Evolutionary conservation across 768 basidiomycete species (phyloP).

Genomic region (Vishniacozyma victoriae): DNA sequence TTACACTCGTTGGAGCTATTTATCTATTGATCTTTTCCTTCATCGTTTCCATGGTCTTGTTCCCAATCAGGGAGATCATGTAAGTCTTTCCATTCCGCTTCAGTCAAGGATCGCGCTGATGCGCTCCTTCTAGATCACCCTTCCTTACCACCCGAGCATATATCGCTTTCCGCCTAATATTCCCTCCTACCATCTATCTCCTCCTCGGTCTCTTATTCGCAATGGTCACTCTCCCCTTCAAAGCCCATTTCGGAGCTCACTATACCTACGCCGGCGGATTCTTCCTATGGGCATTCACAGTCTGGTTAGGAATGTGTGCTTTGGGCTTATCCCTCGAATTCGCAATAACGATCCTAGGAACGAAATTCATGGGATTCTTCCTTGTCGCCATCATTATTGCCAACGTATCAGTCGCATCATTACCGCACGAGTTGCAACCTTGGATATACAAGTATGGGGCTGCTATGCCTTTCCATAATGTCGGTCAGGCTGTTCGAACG

Average conservation of each 20-base stretch:
- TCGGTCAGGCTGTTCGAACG: conserved; percentile 34
- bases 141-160: conserved; percentile 47
- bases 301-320: conserved; percentile 44
- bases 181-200: conserved; percentile 48
- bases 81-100: too few species aligned
- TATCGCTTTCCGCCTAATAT: conserved; percentile 46
- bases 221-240: conserved; percentile 51
- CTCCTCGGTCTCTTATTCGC: conserved; percentile 50
- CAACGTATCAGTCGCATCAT: conserved; percentile 34
- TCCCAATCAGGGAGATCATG: conserved; percentile 43
- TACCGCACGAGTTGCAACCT: conserved; percentile 45
- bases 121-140: conserved; percentile 39
- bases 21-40: conserved; percentile 46
- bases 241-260: conserved; percentile 50
- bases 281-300: conserved; percentile 48
- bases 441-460: conserved; percentile 44
- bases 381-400: conserved; percentile 41
- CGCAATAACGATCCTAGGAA: conserved; percentile 46
- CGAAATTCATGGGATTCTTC: conserved; percentile 47
- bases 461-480: conserved; percentile 46
- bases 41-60: conserved; percentile 40
- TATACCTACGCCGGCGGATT: conserved; percentile 46
- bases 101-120: too few species aligned
- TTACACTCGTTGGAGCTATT: conserved; percentile 50
- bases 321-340: conserved; percentile 47